Evolutionary conservation across 1,284 basidiomycete species (phyloP).

Genomic region (Pseudozyma sp.): DNA sequence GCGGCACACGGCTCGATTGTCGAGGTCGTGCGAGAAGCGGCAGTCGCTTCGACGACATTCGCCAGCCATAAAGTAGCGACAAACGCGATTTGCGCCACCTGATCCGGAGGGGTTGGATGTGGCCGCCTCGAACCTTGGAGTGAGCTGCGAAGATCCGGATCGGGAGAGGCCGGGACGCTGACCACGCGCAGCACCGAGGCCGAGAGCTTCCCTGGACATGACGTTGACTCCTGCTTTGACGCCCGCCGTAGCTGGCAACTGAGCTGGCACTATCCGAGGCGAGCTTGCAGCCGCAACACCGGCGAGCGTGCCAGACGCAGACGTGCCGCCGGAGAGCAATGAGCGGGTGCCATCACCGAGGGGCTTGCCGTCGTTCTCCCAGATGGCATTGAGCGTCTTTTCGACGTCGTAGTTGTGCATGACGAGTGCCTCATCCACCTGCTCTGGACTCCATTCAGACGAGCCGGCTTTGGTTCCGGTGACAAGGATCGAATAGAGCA

Average conservation of each 20-base stretch:
- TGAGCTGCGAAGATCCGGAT: constrained; percentile 25
- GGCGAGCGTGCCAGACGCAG: constrained; percentile 5
- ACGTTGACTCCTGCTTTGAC: constrained; percentile 56
- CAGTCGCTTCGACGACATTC: constrained; percentile 96
- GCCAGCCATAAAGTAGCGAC: constrained; percentile 94
- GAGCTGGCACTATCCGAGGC: constrained; percentile 17
- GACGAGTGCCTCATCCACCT: constrained; percentile 91
- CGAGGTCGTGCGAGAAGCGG: constrained; percentile 76
- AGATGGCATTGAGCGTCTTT: constrained; percentile 88
- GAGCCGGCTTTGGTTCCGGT: constrained; percentile 48
- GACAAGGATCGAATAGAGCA: constrained; percentile 87
- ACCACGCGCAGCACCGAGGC: constrained; percentile 16
- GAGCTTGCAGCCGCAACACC: constrained; percentile 8
- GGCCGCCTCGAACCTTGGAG: constrained; percentile 19
- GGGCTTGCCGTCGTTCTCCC: constrained; percentile 73
- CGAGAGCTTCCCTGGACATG: constrained; percentile 52
- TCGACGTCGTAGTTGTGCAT: constrained; percentile 94
- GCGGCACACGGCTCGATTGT: constrained; percentile 80
- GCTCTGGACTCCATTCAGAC: constrained; percentile 76
- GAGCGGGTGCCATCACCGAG: constrained; percentile 36
- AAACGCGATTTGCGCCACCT: constrained; percentile 73
- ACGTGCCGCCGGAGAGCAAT: constrained; percentile 27
- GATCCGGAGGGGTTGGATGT: constrained; percentile 11
- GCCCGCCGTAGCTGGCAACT: constrained; percentile 38
- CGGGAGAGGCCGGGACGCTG: constrained; percentile 25